These are phyloP conservation scores for Talinum fruticosum DNA, from an alignment of 148 eudicot species.

Conservation along the genomic window DNA sequence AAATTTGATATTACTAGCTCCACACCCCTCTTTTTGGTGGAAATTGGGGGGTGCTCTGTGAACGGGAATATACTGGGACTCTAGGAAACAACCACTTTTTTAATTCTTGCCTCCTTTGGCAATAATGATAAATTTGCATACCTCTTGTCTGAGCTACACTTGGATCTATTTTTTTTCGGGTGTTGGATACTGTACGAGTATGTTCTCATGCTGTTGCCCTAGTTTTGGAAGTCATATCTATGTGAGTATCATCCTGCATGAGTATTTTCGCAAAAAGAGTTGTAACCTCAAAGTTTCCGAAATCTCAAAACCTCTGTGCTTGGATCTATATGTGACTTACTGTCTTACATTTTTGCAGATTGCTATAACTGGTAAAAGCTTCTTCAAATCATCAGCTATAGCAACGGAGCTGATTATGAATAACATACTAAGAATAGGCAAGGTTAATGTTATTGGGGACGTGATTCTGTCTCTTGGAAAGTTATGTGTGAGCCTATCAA, in stretches of 20 bases:
- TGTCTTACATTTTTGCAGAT: constrained; percentile 45
- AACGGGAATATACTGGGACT: no score
- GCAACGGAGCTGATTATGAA: constrained; percentile 87
- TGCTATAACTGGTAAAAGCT: constrained; percentile 94
- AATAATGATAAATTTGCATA: no score
- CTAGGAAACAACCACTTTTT: no score
- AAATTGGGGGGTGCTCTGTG: no score
- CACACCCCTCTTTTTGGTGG: no score
- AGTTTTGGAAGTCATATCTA: no score
- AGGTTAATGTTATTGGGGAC: constrained; percentile 91
- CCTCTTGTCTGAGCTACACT: no score
- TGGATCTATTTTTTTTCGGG: no score
- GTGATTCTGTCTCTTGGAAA: constrained; percentile 89
- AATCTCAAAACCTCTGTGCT: neutral
- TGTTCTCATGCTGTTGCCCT: no score
- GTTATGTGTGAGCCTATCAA: constrained; percentile 82
- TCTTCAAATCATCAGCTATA: constrained; percentile 85
- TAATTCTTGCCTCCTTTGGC: no score
- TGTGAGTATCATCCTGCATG: neutral
- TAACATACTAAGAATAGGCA: constrained; percentile 84
- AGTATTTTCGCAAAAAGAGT: neutral
- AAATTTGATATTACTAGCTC: no score
- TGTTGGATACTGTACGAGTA: no score
- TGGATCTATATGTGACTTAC: neutral
- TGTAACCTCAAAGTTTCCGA: neutral